Evolutionary conservation across 139 green algal species (phyloP), one percentile per base, ranked within the genome.

Genomic region (Volvox reticuliferus): DNA sequence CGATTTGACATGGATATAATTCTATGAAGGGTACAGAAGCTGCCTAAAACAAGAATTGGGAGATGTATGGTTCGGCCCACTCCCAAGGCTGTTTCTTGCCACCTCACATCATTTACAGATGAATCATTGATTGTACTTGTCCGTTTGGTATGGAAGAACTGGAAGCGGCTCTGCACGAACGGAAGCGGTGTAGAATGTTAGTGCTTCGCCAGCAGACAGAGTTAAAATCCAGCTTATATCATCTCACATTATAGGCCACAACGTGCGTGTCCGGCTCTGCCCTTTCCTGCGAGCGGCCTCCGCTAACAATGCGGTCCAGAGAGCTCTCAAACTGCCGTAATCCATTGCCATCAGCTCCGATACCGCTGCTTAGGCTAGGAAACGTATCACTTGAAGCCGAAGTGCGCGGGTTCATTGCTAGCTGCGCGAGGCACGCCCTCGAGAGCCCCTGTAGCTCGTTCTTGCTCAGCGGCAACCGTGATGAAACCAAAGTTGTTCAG

Each of bases 71-170:
- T 55, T 55, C 44, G 44, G 44, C 44, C 5, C 44, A 30, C 65
- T 73, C 65, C 65, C 65, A 2, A 28, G 65, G 6, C 65, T 28
- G 6, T 28, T 28, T 24, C 65, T 12, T 5, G 5, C 21, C 16
- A 26, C 17, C 85, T 89, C 44, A 89, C 85, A 61, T 89, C 83
- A 30, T 28, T 88, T 12, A 30, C 13, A 17, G 17, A 1, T 6
- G 83, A 19, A 17, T 88, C 83, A 3, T n/a, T 68, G 9, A 81
- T 68, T 16, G 67, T 68, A 68, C 67, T 80, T 13, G 26, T 71
- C 28, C 85, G 85, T 28, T 82, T 82, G 85, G 22, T 82, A 68
- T 89, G 78, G 85, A 89, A 89, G 69, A 89, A 89, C 44, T 89
- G 85, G 44, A 89, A 89, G 3, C 85, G 85, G 69, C 44, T 73